Percentiles rank a stretch among this genome's conserved stretches.
phyloP scores from a whole-genome alignment of 495 filamentous ascomycete genomes.

The Hamigera avellanea region DNA sequence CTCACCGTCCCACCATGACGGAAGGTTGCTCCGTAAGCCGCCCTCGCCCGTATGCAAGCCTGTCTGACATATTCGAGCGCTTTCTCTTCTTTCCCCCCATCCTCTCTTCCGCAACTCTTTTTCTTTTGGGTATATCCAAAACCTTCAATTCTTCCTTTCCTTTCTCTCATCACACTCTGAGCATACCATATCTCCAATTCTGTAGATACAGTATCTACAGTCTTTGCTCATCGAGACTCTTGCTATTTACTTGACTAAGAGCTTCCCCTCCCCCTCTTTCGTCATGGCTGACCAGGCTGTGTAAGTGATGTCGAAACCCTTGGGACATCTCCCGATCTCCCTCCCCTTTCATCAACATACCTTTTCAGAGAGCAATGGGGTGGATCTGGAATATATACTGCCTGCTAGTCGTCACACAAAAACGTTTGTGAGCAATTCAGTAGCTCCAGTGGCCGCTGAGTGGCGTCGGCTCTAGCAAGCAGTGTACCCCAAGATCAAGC shows the following conservation, averaged over 20 bases:
- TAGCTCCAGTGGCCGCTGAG: too few relatives aligned
- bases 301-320: conserved; percentile 31
- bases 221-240: conserved; percentile 1
- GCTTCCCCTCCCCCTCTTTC: conserved; percentile 10
- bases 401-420: too few relatives aligned
- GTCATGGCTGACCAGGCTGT: conserved; percentile 44
- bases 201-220: not conserved
- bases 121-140: conserved; percentile 5
- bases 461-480: too few relatives aligned
- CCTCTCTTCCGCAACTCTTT: conserved; percentile 4
- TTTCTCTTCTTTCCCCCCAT: conserved; percentile 5
- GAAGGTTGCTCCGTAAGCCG: conserved; percentile 36
- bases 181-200: not conserved
- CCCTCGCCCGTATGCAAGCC: not conserved
- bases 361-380: not conserved
- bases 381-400: not conserved
- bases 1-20: conserved; percentile 32
- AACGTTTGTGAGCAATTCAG: too few relatives aligned
- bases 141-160: conserved; percentile 3
- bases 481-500: too few relatives aligned
- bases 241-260: conserved; percentile 3
- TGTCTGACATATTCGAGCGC: conserved; percentile 7
- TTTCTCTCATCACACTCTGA: not conserved
- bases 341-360: conserved; percentile 2
- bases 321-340: conserved; percentile 2